Evolutionary conservation across 108 stramenopile species (phyloP).

Genomic region (Parmales sp.): DNA sequence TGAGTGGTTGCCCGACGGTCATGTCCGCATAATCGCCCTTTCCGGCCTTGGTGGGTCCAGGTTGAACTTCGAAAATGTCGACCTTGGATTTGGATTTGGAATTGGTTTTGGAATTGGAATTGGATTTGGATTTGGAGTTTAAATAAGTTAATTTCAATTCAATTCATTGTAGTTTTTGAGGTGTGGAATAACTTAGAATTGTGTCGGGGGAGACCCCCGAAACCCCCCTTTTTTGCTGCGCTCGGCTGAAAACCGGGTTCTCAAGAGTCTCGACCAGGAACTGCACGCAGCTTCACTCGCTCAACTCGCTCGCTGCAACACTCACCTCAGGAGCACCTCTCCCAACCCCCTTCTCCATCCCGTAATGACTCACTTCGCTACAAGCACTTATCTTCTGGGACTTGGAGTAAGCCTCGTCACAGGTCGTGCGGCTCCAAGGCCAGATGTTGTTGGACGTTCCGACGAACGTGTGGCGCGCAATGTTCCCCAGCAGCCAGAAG

Average conservation of each 20-base stretch:
- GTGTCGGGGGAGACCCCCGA: too few species aligned
- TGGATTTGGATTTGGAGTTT: background rate
- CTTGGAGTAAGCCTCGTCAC: conserved; percentile 42
- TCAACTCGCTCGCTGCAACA: conserved; percentile 54
- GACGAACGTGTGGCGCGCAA: conserved; percentile 91
- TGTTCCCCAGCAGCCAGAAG: conserved; percentile 92
- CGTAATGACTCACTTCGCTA: conserved; percentile 75
- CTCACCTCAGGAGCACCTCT: conserved; percentile 97
- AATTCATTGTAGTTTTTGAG: too few species aligned
- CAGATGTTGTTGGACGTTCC: conserved; percentile 75
- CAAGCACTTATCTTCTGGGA: conserved; percentile 65
- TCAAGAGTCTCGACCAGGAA: too few species aligned
- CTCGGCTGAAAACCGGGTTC: too few species aligned
- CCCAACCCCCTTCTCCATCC: conserved; percentile 58
- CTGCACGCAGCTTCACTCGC: too few species aligned
- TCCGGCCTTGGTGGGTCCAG: conserved; percentile 54
- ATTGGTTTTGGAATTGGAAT: background rate
- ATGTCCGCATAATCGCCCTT: conserved; percentile 45
- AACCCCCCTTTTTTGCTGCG: too few species aligned
- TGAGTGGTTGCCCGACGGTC: conserved; percentile 78
- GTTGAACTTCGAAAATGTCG: conserved; percentile 88
- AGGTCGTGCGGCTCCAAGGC: conserved; percentile 63
- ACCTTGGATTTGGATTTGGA: conserved; percentile 36
- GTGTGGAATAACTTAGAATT: too few species aligned
- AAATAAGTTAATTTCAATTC: background rate